Evolutionary conservation across 495 filamentous ascomycete species (phyloP).

Genomic region (Astrocystis sublimbata): DNA sequence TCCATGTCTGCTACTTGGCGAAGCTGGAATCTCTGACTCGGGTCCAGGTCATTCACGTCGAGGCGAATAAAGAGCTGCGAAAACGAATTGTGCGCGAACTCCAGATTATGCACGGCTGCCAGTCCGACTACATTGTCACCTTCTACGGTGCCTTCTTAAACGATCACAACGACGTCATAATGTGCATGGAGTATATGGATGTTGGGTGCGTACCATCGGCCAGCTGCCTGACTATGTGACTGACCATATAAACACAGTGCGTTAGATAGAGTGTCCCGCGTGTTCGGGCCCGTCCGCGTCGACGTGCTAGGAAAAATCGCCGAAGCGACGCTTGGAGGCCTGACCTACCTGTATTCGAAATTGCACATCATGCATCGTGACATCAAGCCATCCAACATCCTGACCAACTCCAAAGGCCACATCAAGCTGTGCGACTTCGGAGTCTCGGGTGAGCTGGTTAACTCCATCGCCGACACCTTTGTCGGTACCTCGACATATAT

Average conservation of each 20-base stretch:
- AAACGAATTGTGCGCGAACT: constrained; percentile 95
- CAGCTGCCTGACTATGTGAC: constrained; percentile 15
- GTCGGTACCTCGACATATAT: constrained; percentile 99
- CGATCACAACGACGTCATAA: constrained; percentile 91
- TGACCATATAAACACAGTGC: constrained; percentile 61
- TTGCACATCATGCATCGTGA: constrained; percentile 98
- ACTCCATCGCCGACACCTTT: constrained; percentile 96
- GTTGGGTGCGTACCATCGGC: constrained; percentile 70
- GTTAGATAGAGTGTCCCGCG: constrained; percentile 90
- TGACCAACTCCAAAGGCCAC: constrained; percentile 88
- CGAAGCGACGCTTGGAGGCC: constrained; percentile 90
- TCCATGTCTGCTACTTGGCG: neutral
- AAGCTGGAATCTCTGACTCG: constrained; percentile 2
- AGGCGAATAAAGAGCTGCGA: constrained; percentile 93
- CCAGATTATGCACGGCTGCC: constrained; percentile 97
- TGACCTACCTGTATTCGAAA: constrained; percentile 90
- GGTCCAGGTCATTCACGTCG: constrained; percentile 89
- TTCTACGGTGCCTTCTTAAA: constrained; percentile 98
- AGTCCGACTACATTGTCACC: constrained; percentile 91
- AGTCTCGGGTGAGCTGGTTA: constrained; percentile 92
- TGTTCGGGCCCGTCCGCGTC: constrained; percentile 93
- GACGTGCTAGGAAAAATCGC: constrained; percentile 99
- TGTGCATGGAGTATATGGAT: constrained; percentile 99
- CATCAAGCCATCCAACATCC: constrained; percentile 96
- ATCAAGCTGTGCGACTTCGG: constrained; percentile 99